Base-by-base conservation (phyloP, 805 yeast genomes). In the Ogataea degrootiae region DNA sequence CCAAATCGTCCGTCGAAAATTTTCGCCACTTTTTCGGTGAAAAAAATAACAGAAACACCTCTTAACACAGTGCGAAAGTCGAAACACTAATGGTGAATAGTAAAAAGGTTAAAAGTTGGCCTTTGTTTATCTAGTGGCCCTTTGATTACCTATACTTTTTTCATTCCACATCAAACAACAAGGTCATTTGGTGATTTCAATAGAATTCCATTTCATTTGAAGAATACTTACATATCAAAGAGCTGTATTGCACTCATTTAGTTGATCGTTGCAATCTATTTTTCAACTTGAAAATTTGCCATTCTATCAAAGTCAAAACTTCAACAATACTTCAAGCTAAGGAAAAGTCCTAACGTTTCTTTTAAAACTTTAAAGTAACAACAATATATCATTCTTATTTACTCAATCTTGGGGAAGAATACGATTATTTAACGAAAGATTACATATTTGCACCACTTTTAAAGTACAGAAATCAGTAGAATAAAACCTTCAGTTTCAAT, bases 231-330 rank as follows among this genome's bases (percentile, higher is more conserved):
- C 51, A 50, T 48, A 40, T 33, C 39, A 37, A 44, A 43, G 17
- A 41, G 34, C 23, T 29, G 39, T 35, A 48, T 58, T 59, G 62
- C 61, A 61, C 65, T 61, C 65, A 61, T 61, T 61, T 49, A 53
- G 51, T 61, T 61, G 65, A 59, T 55, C 53, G 65, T 59, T 59
- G 62, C 65, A 58, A 52, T 51, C 44, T 43, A 39, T 23, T 23
- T 39, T 39, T 15, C 41, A 39, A 39, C 19, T 39, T 33, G 26
- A 39, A 39, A 26, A n/a, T 39, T 23, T 17, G 8, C 26, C 14
- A 6, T 23, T 23, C 34, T 19, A 23, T 15, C n/a, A n/a, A 39
- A 39, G 26, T 31, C 31, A 39, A 21, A 15, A 39, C 34, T 15
- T 8, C 23, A 23, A 23, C 34, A 23, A 39, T 39, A 23, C 15